Base-by-base conservation (phyloP, 139 green algal species). In the Chlorella vulgaris region DNA sequence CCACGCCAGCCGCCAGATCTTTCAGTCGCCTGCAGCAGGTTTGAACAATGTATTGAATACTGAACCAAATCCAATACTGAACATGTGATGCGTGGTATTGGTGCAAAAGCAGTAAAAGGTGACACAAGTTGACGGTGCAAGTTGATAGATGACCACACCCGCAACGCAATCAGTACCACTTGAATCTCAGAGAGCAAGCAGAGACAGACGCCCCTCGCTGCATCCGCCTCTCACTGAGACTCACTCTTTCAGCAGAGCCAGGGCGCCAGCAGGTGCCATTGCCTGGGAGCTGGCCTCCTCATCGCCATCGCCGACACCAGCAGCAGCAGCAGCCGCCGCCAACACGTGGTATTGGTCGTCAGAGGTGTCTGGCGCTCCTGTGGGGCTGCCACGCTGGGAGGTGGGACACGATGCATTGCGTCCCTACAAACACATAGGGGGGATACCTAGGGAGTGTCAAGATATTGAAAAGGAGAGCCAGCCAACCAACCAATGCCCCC, bases 231-330 rank as follows among this genome's bases (percentile, higher is more conserved):
- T 31, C 13, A 7, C 67, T 39, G 2, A 15, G 18, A 8, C 73
- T 36, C 53, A 79, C 73, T 38, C 24, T 39, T 79, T 79, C 35
- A 79, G 73, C 18, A 68, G 35, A 2, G 73, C 73, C 1, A 51
- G 24, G 6, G 53, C 73, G 2, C 26, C 73, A 8, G 67, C 73
- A 1, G 73, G 73, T 6, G 73, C 36, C 0, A 79, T 6, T 4
- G 26, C 8, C 2, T 8, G 26, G 26, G 22, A 33, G 73, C 73
- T 55, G 7, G n/a, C 38, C 10, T 6, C 73, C 26, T 67, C 73
- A 26, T 68, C 53, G 22, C 22, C 73, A 60, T 51, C 53, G 4
- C 7, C 73, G 2, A 26, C 73, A 26, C 36, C 36, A 28, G 73
- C 43, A 1, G 35, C 69, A 28, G 51, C 53, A 8, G 73, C 73